Evolutionary conservation across 2,329 filamentous ascomycete species (phyloP).

Genomic region (Botrytis sinoallii): DNA sequence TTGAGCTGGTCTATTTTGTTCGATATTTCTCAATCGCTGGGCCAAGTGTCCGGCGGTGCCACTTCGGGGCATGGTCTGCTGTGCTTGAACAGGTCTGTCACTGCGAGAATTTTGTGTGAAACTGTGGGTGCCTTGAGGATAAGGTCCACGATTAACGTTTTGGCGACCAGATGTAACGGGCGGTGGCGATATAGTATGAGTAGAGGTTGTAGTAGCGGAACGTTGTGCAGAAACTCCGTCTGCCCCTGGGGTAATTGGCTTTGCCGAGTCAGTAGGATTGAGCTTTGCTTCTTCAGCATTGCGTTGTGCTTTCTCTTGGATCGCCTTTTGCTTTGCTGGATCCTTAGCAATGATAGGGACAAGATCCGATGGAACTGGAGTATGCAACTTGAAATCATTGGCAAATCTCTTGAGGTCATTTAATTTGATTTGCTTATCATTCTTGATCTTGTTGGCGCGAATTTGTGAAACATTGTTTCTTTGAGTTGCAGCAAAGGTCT

Average conservation of each 20-base stretch:
- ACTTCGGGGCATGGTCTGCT: constrained; percentile 30
- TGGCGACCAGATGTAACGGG: constrained; percentile 33
- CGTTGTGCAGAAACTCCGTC: constrained; percentile 42
- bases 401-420: constrained; percentile 96
- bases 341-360: constrained; percentile 97
- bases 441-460: constrained; percentile 56
- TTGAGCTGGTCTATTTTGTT: constrained; percentile 32
- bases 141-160: constrained; percentile 37
- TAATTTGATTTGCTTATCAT: constrained; percentile 86
- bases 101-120: constrained; percentile 41
- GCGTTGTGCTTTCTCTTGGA: constrained; percentile 81
- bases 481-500: constrained; percentile 58
- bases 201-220: constrained; percentile 42
- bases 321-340: constrained; percentile 88
- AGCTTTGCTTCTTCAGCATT: constrained; percentile 63
- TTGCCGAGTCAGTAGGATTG: constrained; percentile 44
- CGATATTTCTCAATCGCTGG: constrained; percentile 32
- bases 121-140: constrained; percentile 42
- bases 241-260: constrained; percentile 45
- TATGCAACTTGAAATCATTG: constrained; percentile 87
- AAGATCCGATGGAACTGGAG: constrained; percentile 85
- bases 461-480: constrained; percentile 55
- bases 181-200: constrained; percentile 42
- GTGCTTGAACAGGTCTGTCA: constrained; percentile 29
- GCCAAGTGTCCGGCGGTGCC: constrained; percentile 29